A percentile compares a stretch with the other conserved stretches of the same genome.
Evolutionary conservation across 2,329 filamentous ascomycete species (phyloP).

Genomic region (Trichoderma brevicompactum): DNA sequence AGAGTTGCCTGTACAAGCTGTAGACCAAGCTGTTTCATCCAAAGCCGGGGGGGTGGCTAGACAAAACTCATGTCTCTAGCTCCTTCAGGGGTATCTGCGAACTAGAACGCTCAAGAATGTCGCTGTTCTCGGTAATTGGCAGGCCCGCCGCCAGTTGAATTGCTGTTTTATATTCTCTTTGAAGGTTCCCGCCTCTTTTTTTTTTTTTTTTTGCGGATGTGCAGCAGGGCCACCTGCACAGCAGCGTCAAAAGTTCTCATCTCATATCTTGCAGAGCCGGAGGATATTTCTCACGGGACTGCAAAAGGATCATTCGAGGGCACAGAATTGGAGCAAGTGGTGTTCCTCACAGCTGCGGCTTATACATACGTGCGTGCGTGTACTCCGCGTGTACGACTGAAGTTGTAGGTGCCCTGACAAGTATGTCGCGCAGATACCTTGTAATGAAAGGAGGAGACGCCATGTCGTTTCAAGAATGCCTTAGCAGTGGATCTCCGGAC

Average conservation of each 20-base stretch:
- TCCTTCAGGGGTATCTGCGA: constrained; percentile 25
- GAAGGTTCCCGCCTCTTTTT: not conserved
- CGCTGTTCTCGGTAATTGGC: constrained; percentile 29
- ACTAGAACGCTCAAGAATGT: constrained; percentile 25
- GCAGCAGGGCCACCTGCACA: not conserved
- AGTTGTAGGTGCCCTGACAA: not conserved
- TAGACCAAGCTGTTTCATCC: constrained; percentile 28
- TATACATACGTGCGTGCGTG: not conserved
- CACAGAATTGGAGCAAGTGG: not conserved
- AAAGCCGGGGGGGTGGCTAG: constrained; percentile 26
- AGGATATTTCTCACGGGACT: not conserved
- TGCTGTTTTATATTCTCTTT: constrained; percentile 20
- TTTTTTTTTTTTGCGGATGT: not conserved
- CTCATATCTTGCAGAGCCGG: not conserved
- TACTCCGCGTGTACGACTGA: not conserved
- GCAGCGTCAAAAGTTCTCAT: not conserved
- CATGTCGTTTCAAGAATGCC: constrained; percentile 35
- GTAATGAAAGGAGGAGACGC: constrained; percentile 32
- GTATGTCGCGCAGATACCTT: constrained; percentile 30
- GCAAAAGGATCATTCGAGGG: not conserved
- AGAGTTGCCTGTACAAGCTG: constrained; percentile 11
- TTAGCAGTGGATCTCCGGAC: constrained; percentile 30
- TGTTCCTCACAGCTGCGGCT: not conserved
- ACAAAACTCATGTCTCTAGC: constrained; percentile 24
- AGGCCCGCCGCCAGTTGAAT: constrained; percentile 18